Evolutionary conservation across 352 stramenopile genomes (phyloP), one percentile per base, ranked within the genome.

Genomic region (Phytophthora kernoviae): DNA sequence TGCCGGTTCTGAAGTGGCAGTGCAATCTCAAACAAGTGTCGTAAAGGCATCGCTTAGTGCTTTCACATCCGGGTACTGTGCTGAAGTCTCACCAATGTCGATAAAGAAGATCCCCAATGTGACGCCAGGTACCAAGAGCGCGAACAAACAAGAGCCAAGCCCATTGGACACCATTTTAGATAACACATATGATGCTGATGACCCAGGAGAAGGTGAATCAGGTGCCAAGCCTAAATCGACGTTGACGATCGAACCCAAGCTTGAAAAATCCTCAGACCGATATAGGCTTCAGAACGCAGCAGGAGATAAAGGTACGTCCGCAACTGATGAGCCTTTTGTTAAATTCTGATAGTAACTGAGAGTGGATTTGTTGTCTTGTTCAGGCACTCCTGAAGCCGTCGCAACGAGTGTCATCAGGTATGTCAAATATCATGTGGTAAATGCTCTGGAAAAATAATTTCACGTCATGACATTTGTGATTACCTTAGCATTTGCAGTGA

Each of bases 341-440:
- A 27, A n/a, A 48, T 49, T 22, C 4, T 49, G 1, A 47, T 6
- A 47, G 22, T 21, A 14, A 7, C 41, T 22, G n/a, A n/a, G n/a
- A n/a, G n/a, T n/a, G n/a, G n/a, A n/a, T n/a, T n/a, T n/a, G n/a
- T n/a, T n/a, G n/a, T n/a, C n/a, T 39, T 39, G 33, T 17, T 12
- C 33, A 56, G 54, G 24, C 11, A 5, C 14, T 8, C 15, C 36
- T 5, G 8, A 44, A 12, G 33, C 34, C 2, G 43, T 59, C 1
- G 55, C 55, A n/a, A 24, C 58, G 21, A 58, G 50, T 41, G 54
- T 46, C 11, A 77, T 76, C 62, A 74, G 57, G 70, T 75, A 61
- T 8, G 18, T 18, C 6, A 3, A 43, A 21, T 21, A 21, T 40
- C 11, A 40, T 40, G 10, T 40, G 33, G 10, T 5, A 17, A 40